Evolutionary conservation across 1,284 basidiomycete genomes (phyloP), one percentile per base, ranked within the genome.

Genomic region (Microbotryomycetes sp.): DNA sequence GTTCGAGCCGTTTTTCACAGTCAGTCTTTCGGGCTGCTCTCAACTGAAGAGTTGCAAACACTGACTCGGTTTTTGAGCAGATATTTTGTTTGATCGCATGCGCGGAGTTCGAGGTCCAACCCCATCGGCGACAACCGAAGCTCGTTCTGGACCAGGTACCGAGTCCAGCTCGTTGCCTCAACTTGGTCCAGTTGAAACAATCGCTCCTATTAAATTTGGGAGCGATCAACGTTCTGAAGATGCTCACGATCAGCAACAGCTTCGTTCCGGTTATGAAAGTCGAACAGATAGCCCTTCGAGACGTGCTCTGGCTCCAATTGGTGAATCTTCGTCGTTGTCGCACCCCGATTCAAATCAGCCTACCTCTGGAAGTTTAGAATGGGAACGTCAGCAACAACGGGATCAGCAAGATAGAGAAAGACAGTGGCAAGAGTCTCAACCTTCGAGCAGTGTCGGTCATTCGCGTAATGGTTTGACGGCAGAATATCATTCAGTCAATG

Each of bases 51-150:
- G 22, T 23, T 26, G 2, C 3, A 48, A 47, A 4, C 4, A 9
- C 58, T 16, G 22, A 36, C 12, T 3, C 3, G 47, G n/a, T 3
- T 5, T 7, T 79, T 81, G 57, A 61, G 78, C 83, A 61, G 78
- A 80, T 42, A 82, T 91, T 36, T 79, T 91, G 15, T 77, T 81
- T 49, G 81, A 85, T 52, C 83, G 86, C 57, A 84, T 92, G 82
- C 80, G 77, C 47, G 78, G 78, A 4, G 57, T 65, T 3, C 60
- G 60, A 6, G 19, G 36, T 56, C 65, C 2, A 29, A 64, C 2
- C 48, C 60, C 0, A 54, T 62, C n/a, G 30, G 46, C 45, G 7
- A n/a, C n/a, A n/a, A n/a, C n/a, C n/a, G n/a, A n/a, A n/a, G n/a
- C n/a, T n/a, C n/a, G n/a, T n/a, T n/a, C n/a, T n/a, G n/a, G n/a